Evolutionary conservation across 2,329 filamentous ascomycete species (phyloP).

Genomic region (Colletotrichum phormii): DNA sequence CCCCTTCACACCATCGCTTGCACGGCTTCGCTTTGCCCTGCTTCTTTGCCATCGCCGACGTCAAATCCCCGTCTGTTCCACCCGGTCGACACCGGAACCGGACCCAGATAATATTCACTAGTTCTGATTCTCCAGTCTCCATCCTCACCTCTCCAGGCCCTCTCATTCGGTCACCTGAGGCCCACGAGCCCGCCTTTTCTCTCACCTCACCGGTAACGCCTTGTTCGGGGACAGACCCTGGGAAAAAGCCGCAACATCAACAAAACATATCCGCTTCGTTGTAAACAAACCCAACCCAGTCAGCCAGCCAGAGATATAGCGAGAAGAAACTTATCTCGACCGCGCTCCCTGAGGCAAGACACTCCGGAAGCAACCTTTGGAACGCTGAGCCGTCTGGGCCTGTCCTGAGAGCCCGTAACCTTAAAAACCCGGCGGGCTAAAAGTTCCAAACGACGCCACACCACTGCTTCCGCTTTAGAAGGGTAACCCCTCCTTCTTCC

Average conservation of each 20-base stretch:
- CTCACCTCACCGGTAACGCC: conserved; percentile 25
- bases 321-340: not conserved
- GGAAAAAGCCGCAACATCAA: conserved; percentile 34
- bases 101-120: conserved; percentile 29
- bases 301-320: not conserved
- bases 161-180: conserved; percentile 33
- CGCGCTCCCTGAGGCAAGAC: conserved; percentile 19
- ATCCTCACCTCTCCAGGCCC: conserved; percentile 11
- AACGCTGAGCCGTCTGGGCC: conserved; percentile 23
- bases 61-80: conserved; percentile 33
- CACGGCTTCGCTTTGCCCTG: conserved; percentile 26
- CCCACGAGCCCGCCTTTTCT: conserved; percentile 28
- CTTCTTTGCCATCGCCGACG: conserved; percentile 28
- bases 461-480: conserved; percentile 36
- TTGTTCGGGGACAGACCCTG: conserved; percentile 10
- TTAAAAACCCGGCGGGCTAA: conserved; percentile 22
- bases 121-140: not conserved
- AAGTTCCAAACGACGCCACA: conserved; percentile 26
- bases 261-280: conserved; percentile 11
- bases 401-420: conserved; percentile 31
- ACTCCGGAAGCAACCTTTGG: conserved; percentile 27
- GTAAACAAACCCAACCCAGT: conserved; percentile 34
- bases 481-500: conserved; percentile 27
- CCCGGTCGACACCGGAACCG: conserved; percentile 18
- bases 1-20: conserved; percentile 16